Conservation (phyloP, 2,329 filamentous ascomycete species). For the Venturia effusa region DNA sequence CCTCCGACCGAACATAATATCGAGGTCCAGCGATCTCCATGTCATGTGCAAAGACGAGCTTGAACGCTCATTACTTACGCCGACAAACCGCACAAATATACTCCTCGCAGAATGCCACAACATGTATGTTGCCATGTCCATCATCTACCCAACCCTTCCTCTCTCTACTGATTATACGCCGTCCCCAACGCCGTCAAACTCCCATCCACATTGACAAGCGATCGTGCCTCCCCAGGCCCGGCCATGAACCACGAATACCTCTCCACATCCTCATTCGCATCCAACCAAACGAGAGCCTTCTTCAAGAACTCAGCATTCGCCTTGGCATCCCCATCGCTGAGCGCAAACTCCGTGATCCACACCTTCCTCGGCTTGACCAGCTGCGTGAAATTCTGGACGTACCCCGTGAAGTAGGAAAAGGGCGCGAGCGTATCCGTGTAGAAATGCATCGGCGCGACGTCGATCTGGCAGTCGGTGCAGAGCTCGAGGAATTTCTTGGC, state of each 20-base stretch:
- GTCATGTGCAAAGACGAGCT: no score
- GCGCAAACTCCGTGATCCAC: constrained; percentile 9
- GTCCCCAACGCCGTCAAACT: background rate
- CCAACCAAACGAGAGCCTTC: constrained; percentile 3
- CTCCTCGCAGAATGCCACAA: no score
- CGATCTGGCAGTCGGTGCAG: constrained; percentile 9
- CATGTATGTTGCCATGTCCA: no score
- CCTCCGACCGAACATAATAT: no score
- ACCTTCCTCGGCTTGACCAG: background rate
- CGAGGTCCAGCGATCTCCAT: no score
- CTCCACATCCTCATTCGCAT: background rate
- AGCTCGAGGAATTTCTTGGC: background rate
- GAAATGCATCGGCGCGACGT: constrained; percentile 7
- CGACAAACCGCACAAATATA: no score
- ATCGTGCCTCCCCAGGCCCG: background rate
- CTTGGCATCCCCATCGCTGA: background rate
- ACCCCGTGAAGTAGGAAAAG: background rate
- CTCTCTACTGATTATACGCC: background rate
- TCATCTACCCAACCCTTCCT: background rate
- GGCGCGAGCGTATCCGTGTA: background rate
- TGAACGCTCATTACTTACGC: no score
- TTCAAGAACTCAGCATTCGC: background rate
- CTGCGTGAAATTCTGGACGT: background rate
- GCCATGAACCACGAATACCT: constrained; percentile 7
- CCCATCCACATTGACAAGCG: background rate